Evolutionary conservation across 331 rosid species (phyloP).

Genomic region (Erythrophleum ivorense): DNA sequence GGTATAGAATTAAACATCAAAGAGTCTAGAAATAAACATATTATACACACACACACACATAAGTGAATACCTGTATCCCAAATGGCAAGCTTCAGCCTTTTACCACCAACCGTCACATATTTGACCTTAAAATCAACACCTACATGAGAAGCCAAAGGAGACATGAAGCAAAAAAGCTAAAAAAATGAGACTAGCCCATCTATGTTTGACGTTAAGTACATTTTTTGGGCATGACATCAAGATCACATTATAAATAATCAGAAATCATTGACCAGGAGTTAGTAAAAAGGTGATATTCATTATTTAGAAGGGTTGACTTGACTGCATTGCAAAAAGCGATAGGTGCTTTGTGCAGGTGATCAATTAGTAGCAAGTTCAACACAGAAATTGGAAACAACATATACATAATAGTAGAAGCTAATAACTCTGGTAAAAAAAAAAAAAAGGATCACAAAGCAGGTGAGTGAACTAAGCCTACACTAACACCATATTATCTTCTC

Average conservation of each 20-base stretch:
- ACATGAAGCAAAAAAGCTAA: background rate
- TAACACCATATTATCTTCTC: background rate
- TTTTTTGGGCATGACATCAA: constrained; percentile 3
- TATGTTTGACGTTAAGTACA: too few relatives aligned
- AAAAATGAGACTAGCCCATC: background rate
- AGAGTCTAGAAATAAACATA: constrained; percentile 9
- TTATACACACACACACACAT: background rate
- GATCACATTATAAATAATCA: constrained; percentile 15
- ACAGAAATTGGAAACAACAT: background rate
- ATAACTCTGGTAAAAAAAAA: background rate
- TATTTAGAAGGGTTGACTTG: background rate
- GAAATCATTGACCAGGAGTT: background rate
- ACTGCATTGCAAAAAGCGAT: background rate
- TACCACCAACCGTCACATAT: constrained; percentile 59
- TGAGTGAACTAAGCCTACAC: background rate
- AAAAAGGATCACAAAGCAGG: background rate
- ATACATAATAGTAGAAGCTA: background rate
- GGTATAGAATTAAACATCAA: constrained; percentile 10
- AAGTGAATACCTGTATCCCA: constrained; percentile 79
- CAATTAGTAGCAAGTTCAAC: background rate
- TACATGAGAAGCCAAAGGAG: constrained; percentile 37
- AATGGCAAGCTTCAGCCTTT: constrained; percentile 89
- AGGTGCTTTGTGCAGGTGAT: background rate
- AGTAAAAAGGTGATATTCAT: background rate
- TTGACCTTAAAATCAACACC: constrained; percentile 96